Base-by-base conservation (phyloP, 2,329 filamentous ascomycete genomes). In the Periconia sp. region DNA sequence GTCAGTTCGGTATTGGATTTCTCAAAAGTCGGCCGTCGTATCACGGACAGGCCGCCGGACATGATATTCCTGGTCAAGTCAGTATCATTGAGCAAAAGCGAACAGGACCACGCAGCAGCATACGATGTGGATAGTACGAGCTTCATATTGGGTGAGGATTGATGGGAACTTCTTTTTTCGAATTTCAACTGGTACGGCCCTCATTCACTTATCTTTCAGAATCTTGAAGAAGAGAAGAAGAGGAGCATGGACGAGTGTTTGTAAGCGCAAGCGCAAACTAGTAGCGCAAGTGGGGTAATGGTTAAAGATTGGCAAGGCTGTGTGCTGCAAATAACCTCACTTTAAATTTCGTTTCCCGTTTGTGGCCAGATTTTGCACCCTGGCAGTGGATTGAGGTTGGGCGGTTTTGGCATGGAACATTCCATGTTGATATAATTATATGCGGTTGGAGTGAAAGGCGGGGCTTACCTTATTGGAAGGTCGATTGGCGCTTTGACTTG, bases 1-100 rank as follows among this genome's bases (percentile, higher is more conserved):
- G 92, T 89, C 64, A 99, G 85, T 76, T 99, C 94, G 64, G 92
- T 87, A 72, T 97, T 97, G 50, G 93, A 97, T 71, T 92, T 91
- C 70, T 87, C 87, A 60, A 85, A 84, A 55, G 87, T 83, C 15
- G 88, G 85, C 67, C 90, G 90, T 58, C 91, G 87, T 73, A 96
- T 88, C 58, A 96, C 88, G 46, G 91, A 91, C 53, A 90, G 89
- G 53, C 90, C 90, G 59, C 85, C 87, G 65, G 88, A 88, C 82
- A 96, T 91, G 72, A 96, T 89, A 79, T 96, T 97, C 69, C 85
- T 87, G 65, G 85, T 77, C 91, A 93, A 70, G 81, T 58, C 47
- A 71, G 63, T n/a, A 63, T 64, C 31, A 55, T 41, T 31, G 11
- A 7, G 15, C 15, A 11, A 37, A 37, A 37, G 33, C 33, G 33